These are phyloP conservation scores for Russula earlei DNA, from an alignment of 768 basidiomycete genomes.

Conservation along the genomic window DNA sequence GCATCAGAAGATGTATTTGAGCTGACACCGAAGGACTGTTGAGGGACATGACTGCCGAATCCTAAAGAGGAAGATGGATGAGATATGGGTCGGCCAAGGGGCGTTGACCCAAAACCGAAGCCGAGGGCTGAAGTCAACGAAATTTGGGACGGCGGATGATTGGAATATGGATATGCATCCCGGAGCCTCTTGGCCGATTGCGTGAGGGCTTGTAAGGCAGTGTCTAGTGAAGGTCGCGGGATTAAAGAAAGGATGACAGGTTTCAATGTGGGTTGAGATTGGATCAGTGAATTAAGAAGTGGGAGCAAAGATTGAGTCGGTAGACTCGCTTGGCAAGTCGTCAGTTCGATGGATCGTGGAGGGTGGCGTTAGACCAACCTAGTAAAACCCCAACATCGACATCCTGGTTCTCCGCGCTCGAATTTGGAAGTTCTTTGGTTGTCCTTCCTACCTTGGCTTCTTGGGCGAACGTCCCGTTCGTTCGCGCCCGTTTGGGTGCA, in stretches of 20 bases:
- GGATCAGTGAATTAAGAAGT: slow-evolving; percentile 58
- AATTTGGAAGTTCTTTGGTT: slow-evolving; percentile 41
- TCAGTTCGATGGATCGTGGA: slow-evolving; percentile 11
- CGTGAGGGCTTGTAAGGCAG: slow-evolving; percentile 57
- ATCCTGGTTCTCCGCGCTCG: slow-evolving; percentile 43
- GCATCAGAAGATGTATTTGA: slow-evolving; percentile 11
- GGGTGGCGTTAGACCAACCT: slow-evolving; percentile 38
- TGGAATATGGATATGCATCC: slow-evolving; percentile 80
- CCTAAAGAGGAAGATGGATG: slow-evolving; percentile 20
- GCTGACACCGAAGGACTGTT: slow-evolving; percentile 15
- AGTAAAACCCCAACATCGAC: slow-evolving; percentile 74
- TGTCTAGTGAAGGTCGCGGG: slow-evolving; percentile 75
- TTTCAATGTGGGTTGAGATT: slow-evolving; percentile 62
- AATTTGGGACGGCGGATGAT: slow-evolving; percentile 29
- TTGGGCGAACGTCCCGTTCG: slow-evolving; percentile 29
- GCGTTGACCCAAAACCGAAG: slow-evolving; percentile 24
- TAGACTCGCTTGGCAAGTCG: slow-evolving; percentile 49
- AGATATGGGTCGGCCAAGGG: slow-evolving; percentile 12
- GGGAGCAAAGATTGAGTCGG: slow-evolving; percentile 71
- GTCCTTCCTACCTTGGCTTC: slow-evolving; percentile 30
- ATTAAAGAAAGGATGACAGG: slow-evolving; percentile 64
- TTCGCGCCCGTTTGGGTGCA: slow-evolving; percentile 56
- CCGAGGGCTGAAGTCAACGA: slow-evolving; percentile 29
- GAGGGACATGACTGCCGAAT: slow-evolving; percentile 21
- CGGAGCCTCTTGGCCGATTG: slow-evolving; percentile 63